Base-by-base conservation (phyloP, 768 basidiomycete genomes). In the Tricholoma sp. region DNA sequence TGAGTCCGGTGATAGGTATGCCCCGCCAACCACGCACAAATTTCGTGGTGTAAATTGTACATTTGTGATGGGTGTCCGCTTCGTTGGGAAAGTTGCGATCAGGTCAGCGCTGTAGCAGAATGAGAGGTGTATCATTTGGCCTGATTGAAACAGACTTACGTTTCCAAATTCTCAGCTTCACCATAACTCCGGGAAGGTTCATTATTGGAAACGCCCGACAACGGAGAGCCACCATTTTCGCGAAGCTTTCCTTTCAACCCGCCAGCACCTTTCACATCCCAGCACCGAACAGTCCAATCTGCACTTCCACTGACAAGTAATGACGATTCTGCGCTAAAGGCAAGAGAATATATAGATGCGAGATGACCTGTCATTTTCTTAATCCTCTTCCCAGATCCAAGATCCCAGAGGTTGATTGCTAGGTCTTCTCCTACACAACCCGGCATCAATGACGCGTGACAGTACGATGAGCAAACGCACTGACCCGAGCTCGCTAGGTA, bases 341-440 rank as follows among this genome's bases (percentile, higher is more conserved):
- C 81, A 20, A 99, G 80, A 2, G 91, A 90, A 66, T 96, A 89
- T 57, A 98, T 85, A 1, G 94, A 88, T 12, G 89, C 84, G 1
- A 84, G 86, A 66, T 99, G 97, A 0, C 97, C 97, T 2, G 81
- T 85, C 94, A 98, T 97, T 71, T 92, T 94, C 75, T 98, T 99
- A 61, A 98, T 83, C 44, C 92, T 83, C 57, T 88, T 87, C 8
- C 94, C 95, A n/a, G 94, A 93, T 6, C 91, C 91, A 52, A 99
- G 77, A 63, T 98, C 96, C 97, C 97, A 99, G 2, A 99, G 74
- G 68, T 91, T 94, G 70, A 99, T 95, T 5, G 91, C 85, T 15
- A 94, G 78, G 67, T 98, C 97, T 68, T 94, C 92, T 17, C 88
- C 91, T 90, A 52, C 15, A 50, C 50, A 3, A 53, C 39, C 54